phyloP scores from a whole-genome alignment of 331 rosid species.

The Malus hybrid region DNA sequence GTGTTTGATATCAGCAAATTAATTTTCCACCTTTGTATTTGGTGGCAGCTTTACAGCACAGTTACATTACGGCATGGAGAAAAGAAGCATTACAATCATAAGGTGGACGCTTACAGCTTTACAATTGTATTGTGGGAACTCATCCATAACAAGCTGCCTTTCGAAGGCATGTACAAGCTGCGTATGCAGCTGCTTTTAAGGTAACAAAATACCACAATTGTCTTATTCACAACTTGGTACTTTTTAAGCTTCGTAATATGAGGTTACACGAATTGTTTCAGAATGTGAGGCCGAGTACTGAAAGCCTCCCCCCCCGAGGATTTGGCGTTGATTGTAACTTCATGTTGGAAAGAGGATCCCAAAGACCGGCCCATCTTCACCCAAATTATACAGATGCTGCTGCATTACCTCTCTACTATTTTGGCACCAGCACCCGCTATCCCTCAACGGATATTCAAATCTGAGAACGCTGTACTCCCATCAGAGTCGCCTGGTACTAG shows the following conservation, averaged over 20 bases:
- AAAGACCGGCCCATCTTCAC: constrained; percentile 67
- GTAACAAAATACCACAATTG: constrained; percentile 13
- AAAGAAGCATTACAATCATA: constrained; percentile 93
- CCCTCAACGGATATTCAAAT: constrained; percentile 39
- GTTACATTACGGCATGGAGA: constrained; percentile 94
- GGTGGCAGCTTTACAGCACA: constrained; percentile 86
- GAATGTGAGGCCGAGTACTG: constrained; percentile 94
- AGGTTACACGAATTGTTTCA: constrained; percentile 26
- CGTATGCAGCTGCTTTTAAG: constrained; percentile 97
- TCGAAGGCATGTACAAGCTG: constrained; percentile 98
- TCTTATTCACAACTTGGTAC: not conserved
- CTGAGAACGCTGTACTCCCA: constrained; percentile 73
- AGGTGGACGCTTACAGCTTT: constrained; percentile 95
- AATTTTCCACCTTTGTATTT: constrained; percentile 14
- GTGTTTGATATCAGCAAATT: constrained; percentile 11
- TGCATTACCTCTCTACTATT: constrained; percentile 55
- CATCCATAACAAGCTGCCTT: constrained; percentile 85
- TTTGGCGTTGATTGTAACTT: constrained; percentile 72
- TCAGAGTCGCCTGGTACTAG: constrained; percentile 96
- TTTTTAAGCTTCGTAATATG: not conserved
- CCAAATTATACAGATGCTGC: constrained; percentile 83
- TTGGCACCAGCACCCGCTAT: constrained; percentile 37
- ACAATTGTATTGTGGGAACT: constrained; percentile 97
- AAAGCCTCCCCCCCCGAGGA: constrained; percentile 71
- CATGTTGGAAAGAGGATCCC: constrained; percentile 95